phyloP scores from a whole-genome alignment of 2,329 filamentous ascomycete genomes.

The Mycosphaerella arachidis region DNA sequence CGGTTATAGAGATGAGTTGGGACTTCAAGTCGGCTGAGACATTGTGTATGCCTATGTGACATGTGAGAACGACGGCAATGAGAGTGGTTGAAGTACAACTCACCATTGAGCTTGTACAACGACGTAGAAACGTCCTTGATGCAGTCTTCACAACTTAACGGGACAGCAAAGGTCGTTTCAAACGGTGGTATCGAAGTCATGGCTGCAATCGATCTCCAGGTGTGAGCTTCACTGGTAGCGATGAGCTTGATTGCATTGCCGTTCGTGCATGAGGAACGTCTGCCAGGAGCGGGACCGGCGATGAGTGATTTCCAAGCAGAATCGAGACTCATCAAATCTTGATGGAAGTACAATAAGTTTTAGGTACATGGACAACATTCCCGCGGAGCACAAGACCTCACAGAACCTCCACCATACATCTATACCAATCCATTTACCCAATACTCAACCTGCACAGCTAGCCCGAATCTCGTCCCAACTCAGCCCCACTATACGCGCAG shows the following conservation, averaged over 20 bases:
- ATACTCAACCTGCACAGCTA: no score
- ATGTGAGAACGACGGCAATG: neutral
- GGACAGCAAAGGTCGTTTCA: slow-evolving; percentile 91
- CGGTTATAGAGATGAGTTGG: slow-evolving; percentile 79
- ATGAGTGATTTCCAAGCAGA: slow-evolving; percentile 1
- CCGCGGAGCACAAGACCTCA: no score
- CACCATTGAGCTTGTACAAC: slow-evolving; percentile 67
- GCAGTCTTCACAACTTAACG: slow-evolving; percentile 85
- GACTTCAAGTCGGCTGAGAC: slow-evolving; percentile 77
- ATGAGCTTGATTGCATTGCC: slow-evolving; percentile 2
- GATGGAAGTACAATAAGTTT: no score
- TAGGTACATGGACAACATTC: no score
- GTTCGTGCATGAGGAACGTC: neutral
- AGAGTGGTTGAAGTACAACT: neutral
- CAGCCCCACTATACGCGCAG: no score
- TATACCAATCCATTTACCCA: no score
- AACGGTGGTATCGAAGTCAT: slow-evolving; percentile 34
- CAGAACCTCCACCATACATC: no score
- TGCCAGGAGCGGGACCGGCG: neutral
- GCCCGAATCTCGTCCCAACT: no score
- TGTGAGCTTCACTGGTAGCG: neutral
- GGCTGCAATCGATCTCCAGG: neutral
- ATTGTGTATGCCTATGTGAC: slow-evolving; percentile 59
- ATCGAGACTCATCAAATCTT: no score
- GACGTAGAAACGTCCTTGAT: slow-evolving; percentile 79